phyloP scores from a whole-genome alignment of 495 filamentous ascomycete species.

The Hypoxylon intermedium region DNA sequence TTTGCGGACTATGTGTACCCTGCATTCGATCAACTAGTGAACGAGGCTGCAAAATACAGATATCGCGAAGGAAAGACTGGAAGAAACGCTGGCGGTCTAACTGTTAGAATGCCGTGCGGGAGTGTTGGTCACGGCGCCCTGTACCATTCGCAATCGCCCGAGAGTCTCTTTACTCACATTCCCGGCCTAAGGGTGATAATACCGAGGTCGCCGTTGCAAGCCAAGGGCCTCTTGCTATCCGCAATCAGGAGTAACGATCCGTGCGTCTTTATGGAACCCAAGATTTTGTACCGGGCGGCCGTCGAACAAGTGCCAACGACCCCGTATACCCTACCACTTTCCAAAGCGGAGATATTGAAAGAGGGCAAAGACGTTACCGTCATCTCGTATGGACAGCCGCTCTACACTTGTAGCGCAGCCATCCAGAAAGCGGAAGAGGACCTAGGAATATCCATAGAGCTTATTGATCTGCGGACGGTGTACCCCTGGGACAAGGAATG shows the following conservation, averaged over 20 bases:
- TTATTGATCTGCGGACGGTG: conserved; percentile 90
- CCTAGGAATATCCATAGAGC: conserved; percentile 78
- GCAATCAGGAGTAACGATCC: conserved; percentile 87
- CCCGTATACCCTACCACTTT: conserved; percentile 83
- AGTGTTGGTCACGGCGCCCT: conserved; percentile 95
- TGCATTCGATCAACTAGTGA: conserved; percentile 96
- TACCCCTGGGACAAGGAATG: conserved; percentile 95
- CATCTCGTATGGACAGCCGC: conserved; percentile 88
- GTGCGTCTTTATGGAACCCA: conserved; percentile 96
- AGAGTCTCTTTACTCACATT: conserved; percentile 89
- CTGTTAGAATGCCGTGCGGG: conserved; percentile 92
- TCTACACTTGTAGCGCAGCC: conserved; percentile 85
- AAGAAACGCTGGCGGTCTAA: conserved; percentile 75
- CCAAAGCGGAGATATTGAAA: conserved; percentile 87
- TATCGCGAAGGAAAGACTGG: conserved; percentile 82
- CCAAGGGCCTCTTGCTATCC: conserved; percentile 86
- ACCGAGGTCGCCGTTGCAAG: conserved; percentile 87
- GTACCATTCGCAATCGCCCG: conserved; percentile 94
- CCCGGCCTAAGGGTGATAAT: conserved; percentile 90
- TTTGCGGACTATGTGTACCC: conserved; percentile 98
- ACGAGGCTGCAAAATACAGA: conserved; percentile 92
- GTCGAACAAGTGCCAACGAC: conserved; percentile 91
- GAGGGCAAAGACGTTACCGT: conserved; percentile 84
- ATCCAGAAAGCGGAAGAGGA: conserved; percentile 82
- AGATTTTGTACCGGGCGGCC: conserved; percentile 91